Evolutionary conservation across 371 early-diverging fungal species (phyloP).

Genomic region (Zychaea mexicana): DNA sequence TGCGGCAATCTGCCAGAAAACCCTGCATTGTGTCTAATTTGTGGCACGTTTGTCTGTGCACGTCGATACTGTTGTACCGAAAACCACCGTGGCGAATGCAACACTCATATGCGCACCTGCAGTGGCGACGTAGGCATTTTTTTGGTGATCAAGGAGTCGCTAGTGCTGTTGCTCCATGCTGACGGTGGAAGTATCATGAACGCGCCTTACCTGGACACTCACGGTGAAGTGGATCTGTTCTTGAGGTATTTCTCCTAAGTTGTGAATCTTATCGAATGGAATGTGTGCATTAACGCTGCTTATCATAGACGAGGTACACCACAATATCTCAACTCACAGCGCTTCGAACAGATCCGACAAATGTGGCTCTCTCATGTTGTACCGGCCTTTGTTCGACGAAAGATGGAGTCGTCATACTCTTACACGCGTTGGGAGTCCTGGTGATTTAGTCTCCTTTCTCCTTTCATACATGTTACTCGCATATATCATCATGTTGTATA

Average conservation of each 20-base stretch:
- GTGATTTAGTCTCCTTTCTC: conserved; percentile 24
- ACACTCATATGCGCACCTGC: conserved; percentile 86
- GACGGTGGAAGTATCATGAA: conserved; percentile 86
- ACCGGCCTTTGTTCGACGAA: conserved; percentile 86
- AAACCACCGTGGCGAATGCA: conserved; percentile 88
- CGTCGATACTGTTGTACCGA: conserved; percentile 91
- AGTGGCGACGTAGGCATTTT: conserved; percentile 92
- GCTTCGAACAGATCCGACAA: conserved; percentile 89
- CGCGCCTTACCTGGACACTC: conserved; percentile 93
- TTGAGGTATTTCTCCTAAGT: conserved; percentile 16
- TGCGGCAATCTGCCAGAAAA: conserved; percentile 86
- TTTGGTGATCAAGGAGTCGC: conserved; percentile 83
- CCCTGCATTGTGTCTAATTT: conserved; percentile 91
- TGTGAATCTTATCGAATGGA: background rate
- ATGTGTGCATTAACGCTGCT: background rate
- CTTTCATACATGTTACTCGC: too few species aligned
- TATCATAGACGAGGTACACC: conserved; percentile 78
- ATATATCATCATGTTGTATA: too few species aligned
- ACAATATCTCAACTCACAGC: conserved; percentile 77
- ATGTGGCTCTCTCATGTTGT: conserved; percentile 86
- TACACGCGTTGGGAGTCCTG: conserved; percentile 40
- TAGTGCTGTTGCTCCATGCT: conserved; percentile 75
- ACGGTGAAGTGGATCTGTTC: conserved; percentile 82
- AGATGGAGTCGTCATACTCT: conserved; percentile 66
- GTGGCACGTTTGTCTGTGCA: conserved; percentile 91